Percentiles rank a stretch among this genome's conserved stretches.
Conservation (phyloP, 164 flowering plant genomes). For the Chimonanthus praecox region DNA sequence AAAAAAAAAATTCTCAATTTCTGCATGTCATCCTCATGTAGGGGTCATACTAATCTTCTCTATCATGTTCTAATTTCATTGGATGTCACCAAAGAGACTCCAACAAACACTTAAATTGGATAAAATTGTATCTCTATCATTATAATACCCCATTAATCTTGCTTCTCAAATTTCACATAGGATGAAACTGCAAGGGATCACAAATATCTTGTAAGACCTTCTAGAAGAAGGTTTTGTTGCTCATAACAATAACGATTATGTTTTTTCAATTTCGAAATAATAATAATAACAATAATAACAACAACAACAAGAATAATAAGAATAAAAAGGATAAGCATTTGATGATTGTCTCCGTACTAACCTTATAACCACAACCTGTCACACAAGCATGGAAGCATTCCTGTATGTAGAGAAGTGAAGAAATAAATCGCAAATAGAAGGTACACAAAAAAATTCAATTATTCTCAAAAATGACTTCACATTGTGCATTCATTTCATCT, state of each 20-base stretch:
- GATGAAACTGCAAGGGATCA: no score
- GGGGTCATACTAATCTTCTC: no score
- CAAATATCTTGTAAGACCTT: no score
- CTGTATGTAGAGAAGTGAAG: slow-evolving; percentile 29
- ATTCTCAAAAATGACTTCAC: not conserved
- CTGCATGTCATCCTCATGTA: no score
- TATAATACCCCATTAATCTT: not conserved
- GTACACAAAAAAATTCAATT: not conserved
- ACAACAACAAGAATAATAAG: not conserved
- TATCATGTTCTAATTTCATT: no score
- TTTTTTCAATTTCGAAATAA: not conserved
- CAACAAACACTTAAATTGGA: no score
- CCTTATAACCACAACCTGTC: slow-evolving; percentile 88
- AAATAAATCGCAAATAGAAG: not conserved
- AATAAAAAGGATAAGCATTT: not conserved
- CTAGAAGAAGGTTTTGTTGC: no score
- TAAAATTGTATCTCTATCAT: no score
- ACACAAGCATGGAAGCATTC: slow-evolving; percentile 85
- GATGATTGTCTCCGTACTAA: slow-evolving; percentile 21
- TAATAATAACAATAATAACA: not conserved
- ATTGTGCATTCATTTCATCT: not conserved
- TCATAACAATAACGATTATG: not conserved
- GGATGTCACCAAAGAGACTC: no score
- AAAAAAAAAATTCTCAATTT: no score
- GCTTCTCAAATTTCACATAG: not conserved